Conservation (phyloP, 1,284 basidiomycete genomes). For the Farysia itapuensis region DNA sequence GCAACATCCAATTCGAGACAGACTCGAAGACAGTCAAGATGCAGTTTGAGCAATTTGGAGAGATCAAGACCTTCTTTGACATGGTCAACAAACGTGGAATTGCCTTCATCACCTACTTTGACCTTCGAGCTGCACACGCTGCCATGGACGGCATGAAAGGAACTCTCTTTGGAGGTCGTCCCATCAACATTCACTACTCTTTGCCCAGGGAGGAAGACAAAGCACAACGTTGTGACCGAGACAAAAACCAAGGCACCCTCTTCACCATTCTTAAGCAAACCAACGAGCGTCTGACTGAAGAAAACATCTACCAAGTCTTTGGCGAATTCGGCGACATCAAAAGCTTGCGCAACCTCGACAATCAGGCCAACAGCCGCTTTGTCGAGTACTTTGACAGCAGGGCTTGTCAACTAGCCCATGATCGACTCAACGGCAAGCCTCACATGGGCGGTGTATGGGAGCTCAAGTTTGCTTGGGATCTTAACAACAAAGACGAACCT, state of each 20-base stretch:
- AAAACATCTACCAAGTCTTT: constrained; percentile 79
- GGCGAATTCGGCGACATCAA: constrained; percentile 88
- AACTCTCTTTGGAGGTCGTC: constrained; percentile 26
- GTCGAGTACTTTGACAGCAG: constrained; percentile 27
- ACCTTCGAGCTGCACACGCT: constrained; percentile 84
- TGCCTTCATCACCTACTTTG: constrained; percentile 95
- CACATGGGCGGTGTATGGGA: constrained; percentile 85
- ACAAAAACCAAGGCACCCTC: constrained; percentile 88
- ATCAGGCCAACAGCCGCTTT: constrained; percentile 40
- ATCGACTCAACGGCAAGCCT: constrained; percentile 74
- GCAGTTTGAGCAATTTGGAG: constrained; percentile 86
- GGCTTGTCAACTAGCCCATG: constrained; percentile 75
- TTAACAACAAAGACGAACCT: constrained; percentile 42
- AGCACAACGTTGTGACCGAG: constrained; percentile 72
- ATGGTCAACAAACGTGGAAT: constrained; percentile 88
- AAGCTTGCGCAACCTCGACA: constrained; percentile 64
- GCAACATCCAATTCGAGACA: constrained; percentile 67
- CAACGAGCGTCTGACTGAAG: constrained; percentile 74
- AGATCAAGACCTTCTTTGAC: constrained; percentile 96
- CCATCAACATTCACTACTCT: constrained; percentile 98
- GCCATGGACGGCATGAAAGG: constrained; percentile 74
- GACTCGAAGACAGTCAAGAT: constrained; percentile 64
- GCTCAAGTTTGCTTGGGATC: constrained; percentile 84
- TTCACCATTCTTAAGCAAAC: constrained; percentile 74
- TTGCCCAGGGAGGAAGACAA: constrained; percentile 82